Conservation (phyloP, 2,329 filamentous ascomycete species). For the Rhytidhysteron rufulum region DNA sequence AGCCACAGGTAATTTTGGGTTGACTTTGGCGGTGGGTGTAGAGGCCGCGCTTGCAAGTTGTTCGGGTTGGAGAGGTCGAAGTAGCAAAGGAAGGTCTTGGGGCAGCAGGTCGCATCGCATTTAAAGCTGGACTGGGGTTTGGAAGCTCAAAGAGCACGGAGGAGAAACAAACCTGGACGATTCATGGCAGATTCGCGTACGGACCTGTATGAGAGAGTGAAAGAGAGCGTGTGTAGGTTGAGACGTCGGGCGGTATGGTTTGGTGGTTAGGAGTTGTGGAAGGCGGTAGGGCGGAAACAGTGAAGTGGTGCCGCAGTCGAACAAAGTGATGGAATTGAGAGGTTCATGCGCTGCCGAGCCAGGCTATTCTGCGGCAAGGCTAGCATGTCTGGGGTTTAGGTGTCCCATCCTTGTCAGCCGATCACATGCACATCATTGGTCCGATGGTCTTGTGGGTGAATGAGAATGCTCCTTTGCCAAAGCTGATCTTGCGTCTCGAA, state of each 20-base stretch:
- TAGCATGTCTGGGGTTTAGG: too few relatives aligned
- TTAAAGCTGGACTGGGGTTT: too few relatives aligned
- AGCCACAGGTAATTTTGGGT: conserved; percentile 1
- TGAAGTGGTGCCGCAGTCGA: background rate
- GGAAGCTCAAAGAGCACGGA: conserved; percentile 19
- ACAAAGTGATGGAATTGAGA: too few relatives aligned
- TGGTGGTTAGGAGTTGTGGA: background rate
- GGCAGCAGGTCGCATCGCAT: background rate
- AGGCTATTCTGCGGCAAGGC: too few relatives aligned
- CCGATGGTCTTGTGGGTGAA: too few relatives aligned
- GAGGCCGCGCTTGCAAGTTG: too few relatives aligned
- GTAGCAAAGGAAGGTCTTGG: background rate
- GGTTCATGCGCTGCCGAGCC: too few relatives aligned
- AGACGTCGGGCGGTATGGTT: too few relatives aligned
- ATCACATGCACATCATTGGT: too few relatives aligned
- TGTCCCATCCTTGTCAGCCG: too few relatives aligned
- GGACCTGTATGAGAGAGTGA: conserved; percentile 10
- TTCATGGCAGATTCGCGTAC: conserved; percentile 38
- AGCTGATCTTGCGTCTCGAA: too few relatives aligned
- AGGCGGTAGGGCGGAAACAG: background rate
- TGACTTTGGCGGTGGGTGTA: background rate
- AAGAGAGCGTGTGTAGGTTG: conserved; percentile 1
- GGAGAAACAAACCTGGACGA: conserved; percentile 45
- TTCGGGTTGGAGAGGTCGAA: background rate
- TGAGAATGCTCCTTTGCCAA: too few relatives aligned